These are phyloP conservation scores for Aristolochia californica DNA, from an alignment of 164 flowering plant genomes.

Conservation along the genomic window DNA sequence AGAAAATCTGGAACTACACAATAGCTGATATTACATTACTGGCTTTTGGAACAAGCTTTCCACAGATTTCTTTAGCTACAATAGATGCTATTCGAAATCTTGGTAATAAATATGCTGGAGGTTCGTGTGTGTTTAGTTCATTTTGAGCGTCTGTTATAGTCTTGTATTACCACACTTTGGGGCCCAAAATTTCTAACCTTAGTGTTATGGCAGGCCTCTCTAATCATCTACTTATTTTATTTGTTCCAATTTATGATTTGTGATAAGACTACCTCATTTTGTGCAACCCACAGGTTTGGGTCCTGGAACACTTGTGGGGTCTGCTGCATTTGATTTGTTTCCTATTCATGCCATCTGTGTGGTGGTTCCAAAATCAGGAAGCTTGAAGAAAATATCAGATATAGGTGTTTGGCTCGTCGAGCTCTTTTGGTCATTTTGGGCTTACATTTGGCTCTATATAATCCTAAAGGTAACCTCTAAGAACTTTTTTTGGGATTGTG, in stretches of 20 bases:
- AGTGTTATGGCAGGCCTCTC: too few relatives aligned
- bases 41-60: conserved; percentile 97
- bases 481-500: not conserved
- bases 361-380: conserved; percentile 83
- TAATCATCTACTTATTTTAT: not conserved
- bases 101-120: conserved; percentile 78
- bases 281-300: conserved; percentile 56
- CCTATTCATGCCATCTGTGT: conserved; percentile 98
- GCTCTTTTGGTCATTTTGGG: conserved; percentile 98
- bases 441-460: conserved; percentile 86
- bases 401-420: conserved; percentile 93
- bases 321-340: conserved; percentile 95
- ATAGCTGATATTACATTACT: conserved; percentile 78
- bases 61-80: conserved; percentile 84
- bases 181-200: too few relatives aligned
- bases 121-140: conserved; percentile 23
- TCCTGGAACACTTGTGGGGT: conserved; percentile 95
- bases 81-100: conserved; percentile 79
- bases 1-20: conserved; percentile 81
- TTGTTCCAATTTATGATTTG: not conserved
- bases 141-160: not conserved
- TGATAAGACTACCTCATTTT: not conserved
- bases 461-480: conserved; percentile 56
- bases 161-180: too few relatives aligned
- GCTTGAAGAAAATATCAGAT: conserved; percentile 79